Base-by-base conservation (phyloP, 108 stramenopile species). In the Nitzschia sp. region DNA sequence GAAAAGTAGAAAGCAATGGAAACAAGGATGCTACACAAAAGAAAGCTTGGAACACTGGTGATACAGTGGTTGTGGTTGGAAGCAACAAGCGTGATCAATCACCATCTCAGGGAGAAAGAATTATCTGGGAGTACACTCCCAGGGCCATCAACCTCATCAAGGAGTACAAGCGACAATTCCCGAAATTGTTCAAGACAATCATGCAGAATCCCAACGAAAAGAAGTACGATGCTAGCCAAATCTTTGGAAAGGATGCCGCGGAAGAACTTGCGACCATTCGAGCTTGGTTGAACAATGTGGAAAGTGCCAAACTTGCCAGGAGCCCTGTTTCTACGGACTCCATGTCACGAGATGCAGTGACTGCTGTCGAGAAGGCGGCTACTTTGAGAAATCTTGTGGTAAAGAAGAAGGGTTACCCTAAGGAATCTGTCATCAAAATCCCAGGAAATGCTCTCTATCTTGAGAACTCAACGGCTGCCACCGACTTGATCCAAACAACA, bases 61-160 rank as follows among this genome's bases (percentile, higher is more conserved):
- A 95, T 67, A 77, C 87, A 8, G 70, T 94, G 24, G 79, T 89
- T 41, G 86, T 92, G 19, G 75, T 95, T 42, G 94, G 94, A 44
- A 90, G 87, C 63, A 64, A 68, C 37, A 61, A 83, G 53, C 60
- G 69, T 63, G 73, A 73, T 8, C 44, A 75, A 7, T 57, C 71
- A 10, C 29, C 29, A 34, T 34, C 29, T 34, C 70, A 72, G 22
- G 69, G 71, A 40, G 85, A 85, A 53, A 76, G 83, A 64, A 78
- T 91, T 22, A 53, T 73, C 20, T 99, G 97, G 97, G 97, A 98
- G 73, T 99, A 88, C 78, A 85, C 96, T 8, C 86, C 92, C 41
- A 89, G 82, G 63, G 96, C 97, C 17, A 80, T 98, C 20, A 79
- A 84, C 15, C 89, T 98, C 41, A 81, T 99, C 41, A 85, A 91